Conservation (phyloP, 768 basidiomycete genomes). For the Mycena capillaripes region DNA sequence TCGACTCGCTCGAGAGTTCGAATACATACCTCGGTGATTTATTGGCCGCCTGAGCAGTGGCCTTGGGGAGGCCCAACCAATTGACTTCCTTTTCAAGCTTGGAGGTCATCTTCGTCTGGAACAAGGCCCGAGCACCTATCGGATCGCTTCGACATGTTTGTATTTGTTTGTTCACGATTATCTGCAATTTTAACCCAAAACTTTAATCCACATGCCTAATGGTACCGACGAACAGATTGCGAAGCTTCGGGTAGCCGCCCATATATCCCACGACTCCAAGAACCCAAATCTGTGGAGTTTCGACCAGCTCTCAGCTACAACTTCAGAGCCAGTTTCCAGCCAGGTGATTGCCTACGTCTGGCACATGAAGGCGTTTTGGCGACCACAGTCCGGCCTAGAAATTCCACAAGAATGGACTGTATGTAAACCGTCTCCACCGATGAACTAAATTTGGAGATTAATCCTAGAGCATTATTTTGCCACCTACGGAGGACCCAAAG, state of each 20-base stretch:
- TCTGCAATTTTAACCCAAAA: no score
- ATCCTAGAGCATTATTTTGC: background rate
- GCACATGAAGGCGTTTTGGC: background rate
- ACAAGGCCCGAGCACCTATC: no score
- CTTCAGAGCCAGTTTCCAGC: background rate
- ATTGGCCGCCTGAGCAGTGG: background rate
- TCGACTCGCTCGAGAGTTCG: no score
- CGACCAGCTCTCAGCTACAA: background rate
- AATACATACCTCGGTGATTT: background rate
- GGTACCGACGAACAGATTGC: no score
- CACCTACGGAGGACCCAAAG: background rate
- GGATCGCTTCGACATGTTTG: no score
- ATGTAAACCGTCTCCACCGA: background rate
- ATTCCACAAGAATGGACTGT: constrained; percentile 14
- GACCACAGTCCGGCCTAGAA: constrained; percentile 2
- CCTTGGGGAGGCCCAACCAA: background rate
- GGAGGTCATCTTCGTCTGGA: no score
- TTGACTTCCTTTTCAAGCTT: no score
- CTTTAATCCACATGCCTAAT: no score
- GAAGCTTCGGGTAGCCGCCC: background rate
- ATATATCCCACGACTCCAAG: background rate
- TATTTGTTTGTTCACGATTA: no score
- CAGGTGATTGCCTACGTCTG: background rate
- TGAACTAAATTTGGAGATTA: background rate
- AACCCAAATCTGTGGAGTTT: background rate